Evolutionary conservation across 495 filamentous ascomycete species (phyloP).

Genomic region (Parathielavia hyrcaniae): DNA sequence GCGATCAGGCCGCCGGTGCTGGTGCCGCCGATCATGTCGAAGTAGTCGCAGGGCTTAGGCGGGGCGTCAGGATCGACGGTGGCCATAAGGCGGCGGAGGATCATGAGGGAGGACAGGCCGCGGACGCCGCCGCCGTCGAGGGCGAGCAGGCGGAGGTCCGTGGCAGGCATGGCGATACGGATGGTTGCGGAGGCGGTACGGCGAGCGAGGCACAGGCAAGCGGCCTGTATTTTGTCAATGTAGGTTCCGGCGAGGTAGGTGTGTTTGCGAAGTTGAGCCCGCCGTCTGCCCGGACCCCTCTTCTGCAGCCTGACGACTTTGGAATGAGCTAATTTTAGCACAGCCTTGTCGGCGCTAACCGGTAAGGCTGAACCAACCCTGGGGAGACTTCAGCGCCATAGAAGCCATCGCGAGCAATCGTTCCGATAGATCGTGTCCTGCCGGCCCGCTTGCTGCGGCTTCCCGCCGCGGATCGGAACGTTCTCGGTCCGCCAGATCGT

Average conservation of each 20-base stretch:
- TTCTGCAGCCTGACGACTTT: background rate
- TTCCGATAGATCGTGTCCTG: background rate
- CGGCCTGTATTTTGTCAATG: background rate
- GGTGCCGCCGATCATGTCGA: constrained; percentile 35
- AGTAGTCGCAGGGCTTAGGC: constrained; percentile 47
- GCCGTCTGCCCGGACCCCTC: background rate
- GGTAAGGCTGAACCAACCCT: background rate
- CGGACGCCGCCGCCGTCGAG: constrained; percentile 54
- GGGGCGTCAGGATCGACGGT: constrained; percentile 36
- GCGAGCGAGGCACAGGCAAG: constrained; percentile 1
- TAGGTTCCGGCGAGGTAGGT: background rate
- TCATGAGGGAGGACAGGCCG: constrained; percentile 46
- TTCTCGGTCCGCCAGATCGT: no score
- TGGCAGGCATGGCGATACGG: constrained; percentile 2
- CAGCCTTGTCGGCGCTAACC: background rate
- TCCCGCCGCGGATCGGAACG: no score
- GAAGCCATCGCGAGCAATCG: background rate
- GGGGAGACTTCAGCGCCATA: background rate
- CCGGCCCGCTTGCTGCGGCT: no score
- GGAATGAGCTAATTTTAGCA: background rate
- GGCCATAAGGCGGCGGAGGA: constrained; percentile 49
- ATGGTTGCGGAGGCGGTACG: background rate
- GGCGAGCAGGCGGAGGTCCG: constrained; percentile 11
- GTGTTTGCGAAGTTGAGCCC: background rate
- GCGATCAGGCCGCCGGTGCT: constrained; percentile 37